Conservation (phyloP, 768 basidiomycete species). For the Suillus brevipes region DNA sequence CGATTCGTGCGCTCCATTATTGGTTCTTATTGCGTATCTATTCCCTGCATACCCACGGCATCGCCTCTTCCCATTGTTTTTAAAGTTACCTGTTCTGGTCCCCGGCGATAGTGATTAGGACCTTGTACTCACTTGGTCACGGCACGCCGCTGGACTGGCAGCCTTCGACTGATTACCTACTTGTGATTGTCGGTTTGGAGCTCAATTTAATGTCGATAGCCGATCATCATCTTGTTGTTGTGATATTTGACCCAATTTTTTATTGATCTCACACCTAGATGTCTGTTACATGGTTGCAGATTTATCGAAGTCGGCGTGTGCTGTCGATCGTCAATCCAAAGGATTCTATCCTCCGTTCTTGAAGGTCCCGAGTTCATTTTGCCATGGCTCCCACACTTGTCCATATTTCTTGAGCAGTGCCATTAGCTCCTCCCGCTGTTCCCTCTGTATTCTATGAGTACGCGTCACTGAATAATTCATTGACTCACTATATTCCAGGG, state of each 20-base stretch:
- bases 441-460: constrained; percentile 48
- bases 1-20: not conserved
- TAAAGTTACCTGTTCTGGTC: not conserved
- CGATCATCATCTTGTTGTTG: not conserved
- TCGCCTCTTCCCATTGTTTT: constrained; percentile 1
- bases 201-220: not conserved
- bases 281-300: not conserved
- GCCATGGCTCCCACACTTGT: constrained; percentile 84
- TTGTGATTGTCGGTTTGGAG: constrained; percentile 3
- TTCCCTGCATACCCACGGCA: constrained; percentile 10
- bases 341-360: constrained; percentile 69
- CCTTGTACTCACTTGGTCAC: constrained; percentile 9
- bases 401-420: constrained; percentile 83
- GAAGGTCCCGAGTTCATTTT: constrained; percentile 72
- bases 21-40: constrained; percentile 9
- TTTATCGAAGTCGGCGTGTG: not conserved
- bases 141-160: constrained; percentile 5
- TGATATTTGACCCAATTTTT: not conserved
- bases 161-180: not conserved
- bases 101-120: not conserved
- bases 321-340: constrained; percentile 20
- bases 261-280: not conserved
- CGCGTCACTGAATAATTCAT: constrained; percentile 7
- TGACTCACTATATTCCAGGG: constrained; percentile 80
- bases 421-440: constrained; percentile 82